Conservation (phyloP, 1,284 basidiomycete species). For the Puccinia hordei region DNA sequence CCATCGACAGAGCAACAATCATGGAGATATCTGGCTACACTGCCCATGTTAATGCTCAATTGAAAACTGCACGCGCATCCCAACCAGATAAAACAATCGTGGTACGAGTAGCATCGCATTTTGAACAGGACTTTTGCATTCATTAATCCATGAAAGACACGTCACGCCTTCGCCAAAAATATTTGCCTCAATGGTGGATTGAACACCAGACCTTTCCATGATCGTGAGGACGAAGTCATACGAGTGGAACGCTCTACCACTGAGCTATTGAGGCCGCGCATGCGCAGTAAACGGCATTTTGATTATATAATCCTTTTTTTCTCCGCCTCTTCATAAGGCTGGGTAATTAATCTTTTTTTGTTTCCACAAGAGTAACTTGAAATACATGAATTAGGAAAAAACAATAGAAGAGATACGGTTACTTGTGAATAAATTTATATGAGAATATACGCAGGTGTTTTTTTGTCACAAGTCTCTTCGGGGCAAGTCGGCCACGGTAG, state of each 20-base stretch:
- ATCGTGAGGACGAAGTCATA: neutral
- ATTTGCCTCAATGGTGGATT: constrained; percentile 51
- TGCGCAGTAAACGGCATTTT: too few relatives aligned
- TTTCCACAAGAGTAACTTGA: neutral
- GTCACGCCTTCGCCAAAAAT: neutral
- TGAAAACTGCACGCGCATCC: too few relatives aligned
- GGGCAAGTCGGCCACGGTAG: constrained; percentile 1
- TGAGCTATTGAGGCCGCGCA: constrained; percentile 47
- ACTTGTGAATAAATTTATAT: neutral
- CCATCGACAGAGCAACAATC: too few relatives aligned
- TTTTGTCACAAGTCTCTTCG: constrained; percentile 23
- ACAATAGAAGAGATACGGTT: neutral
- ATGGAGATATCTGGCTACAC: too few relatives aligned
- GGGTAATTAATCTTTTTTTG: neutral
- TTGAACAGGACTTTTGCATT: too few relatives aligned
- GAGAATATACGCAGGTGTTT: neutral
- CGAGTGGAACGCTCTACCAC: constrained; percentile 52
- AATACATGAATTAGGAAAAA: neutral
- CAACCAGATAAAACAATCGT: too few relatives aligned
- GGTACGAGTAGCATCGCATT: too few relatives aligned
- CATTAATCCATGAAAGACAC: too few relatives aligned
- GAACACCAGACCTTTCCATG: constrained; percentile 52
- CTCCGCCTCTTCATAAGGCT: too few relatives aligned
- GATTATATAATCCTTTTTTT: too few relatives aligned
- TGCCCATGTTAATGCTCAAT: too few relatives aligned